Base-by-base conservation (phyloP, 768 basidiomycete species). In the Pleurotus salmoneostramineus region DNA sequence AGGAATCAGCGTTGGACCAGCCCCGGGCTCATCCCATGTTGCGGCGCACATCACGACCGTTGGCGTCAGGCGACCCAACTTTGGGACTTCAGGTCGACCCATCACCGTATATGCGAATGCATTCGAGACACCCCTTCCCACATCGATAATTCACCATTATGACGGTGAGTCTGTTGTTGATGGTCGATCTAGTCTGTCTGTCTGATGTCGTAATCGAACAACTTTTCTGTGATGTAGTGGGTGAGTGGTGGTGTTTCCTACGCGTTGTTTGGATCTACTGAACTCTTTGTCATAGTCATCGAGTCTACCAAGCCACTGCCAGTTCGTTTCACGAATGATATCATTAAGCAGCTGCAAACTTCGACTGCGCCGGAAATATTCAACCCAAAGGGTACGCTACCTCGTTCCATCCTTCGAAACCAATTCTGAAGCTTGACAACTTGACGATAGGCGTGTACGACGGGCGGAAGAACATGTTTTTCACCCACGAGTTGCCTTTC, bases 91-190 rank as follows among this genome's bases (percentile, higher is more conserved):
- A 36, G 89, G 90, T 1, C 73, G 68, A 21, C 62, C 68, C 1
- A 72, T 79, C 32, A 63, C 61, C 11, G 68, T 61, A 51, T 50
- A 27, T 47, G 71, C 75, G 36, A 92, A 88, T 66, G 79, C 84
- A 34, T 89, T 87, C 62, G 64, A 66, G 10, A 73, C 77, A 3
- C 69, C 70, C 0, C 75, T 86, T 1, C 79, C 85, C 0, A 74
- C 85, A 10, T 68, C 65, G 0, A 77, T 77, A 3, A 87, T 91
- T n/a, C 77, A 82, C 54, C 89, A 91, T 56, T 91, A 91, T 61
- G 89, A 91, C 64, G 83, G 86, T 85, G 37, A 6, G 50, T 44
- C 5, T 4, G 14, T 42, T 12, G 21, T 40, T 57, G 44, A 37
- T 35, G 52, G 27, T 14, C 12, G 17, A 14, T 7, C 45, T 45